phyloP scores from a whole-genome alignment of 192 early-diverging fungal genomes.

The Linnemannia zychae region DNA sequence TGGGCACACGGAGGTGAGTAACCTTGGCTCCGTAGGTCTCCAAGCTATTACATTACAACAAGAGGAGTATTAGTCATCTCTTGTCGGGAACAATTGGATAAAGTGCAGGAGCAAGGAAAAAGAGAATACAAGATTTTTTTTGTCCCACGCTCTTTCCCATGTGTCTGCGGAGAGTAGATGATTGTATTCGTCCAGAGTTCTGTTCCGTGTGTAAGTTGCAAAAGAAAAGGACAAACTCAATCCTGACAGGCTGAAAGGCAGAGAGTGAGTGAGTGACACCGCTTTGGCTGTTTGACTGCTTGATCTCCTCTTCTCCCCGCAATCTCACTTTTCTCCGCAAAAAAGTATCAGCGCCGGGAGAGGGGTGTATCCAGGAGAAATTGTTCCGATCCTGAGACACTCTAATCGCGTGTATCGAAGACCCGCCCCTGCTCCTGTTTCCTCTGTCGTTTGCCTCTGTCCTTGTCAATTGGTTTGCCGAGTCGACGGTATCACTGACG shows the following conservation, averaged over 20 bases:
- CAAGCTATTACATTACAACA: slow-evolving; percentile 64
- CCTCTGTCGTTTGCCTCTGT: background rate
- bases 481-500: too few species aligned
- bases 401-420: background rate
- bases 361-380: background rate
- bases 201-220: background rate
- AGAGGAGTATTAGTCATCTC: background rate
- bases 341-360: background rate
- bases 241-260: background rate
- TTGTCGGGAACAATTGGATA: background rate
- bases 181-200: background rate
- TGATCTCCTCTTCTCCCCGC: background rate
- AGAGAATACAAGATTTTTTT: slow-evolving; percentile 8
- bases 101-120: background rate
- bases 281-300: background rate
- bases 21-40: slow-evolving; percentile 92
- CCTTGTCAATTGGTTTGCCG: background rate
- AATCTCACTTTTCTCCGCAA: background rate
- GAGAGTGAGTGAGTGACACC: background rate
- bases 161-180: background rate
- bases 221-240: background rate
- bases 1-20: slow-evolving; percentile 76
- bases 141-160: background rate
- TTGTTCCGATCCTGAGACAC: background rate
- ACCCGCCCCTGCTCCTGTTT: background rate